Base-by-base conservation (phyloP, 2,329 filamentous ascomycete genomes). In the Dactylellina cionopaga region DNA sequence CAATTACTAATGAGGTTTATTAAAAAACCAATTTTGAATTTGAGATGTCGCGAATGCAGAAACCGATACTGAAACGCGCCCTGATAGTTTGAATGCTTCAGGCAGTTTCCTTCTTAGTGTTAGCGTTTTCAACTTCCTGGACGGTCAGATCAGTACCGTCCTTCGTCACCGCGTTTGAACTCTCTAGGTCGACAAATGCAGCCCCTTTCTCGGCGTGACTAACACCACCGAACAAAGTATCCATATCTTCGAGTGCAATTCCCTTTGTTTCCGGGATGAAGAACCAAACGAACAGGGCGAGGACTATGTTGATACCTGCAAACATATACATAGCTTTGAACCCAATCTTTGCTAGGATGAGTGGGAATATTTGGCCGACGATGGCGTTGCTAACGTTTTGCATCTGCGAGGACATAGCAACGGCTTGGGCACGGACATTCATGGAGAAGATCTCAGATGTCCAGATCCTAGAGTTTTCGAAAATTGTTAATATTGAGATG, bases 391-490 rank as follows among this genome's bases (percentile, higher is more conserved):
- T 47, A n/a, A 68, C 54, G 11, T 56, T 56, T 25, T 68, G 63
- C 63, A 68, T 83, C 66, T 74, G 83, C 39, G 82, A 82, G 39
- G 84, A 87, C 88, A 90, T 90, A 62, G 87, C 88, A 11, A 90
- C 87, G 33, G 88, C 88, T 78, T 90, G 88, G 3, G 88, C 87
- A 66, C 88, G 87, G n/a, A 90, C 86, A 79, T 90, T 90, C 85
- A 89, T 88, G 59, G 84, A 87, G 82, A 90, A 90, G 69, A 90
- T 82, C 75, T 90, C 88, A 1, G 87, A 84, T 0, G 88, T 90
- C 85, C 86, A 90, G 78, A 90, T 90, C 88, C 88, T 65, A 35
- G 11, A 54, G 7, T 17, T 9, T 10, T 24, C 0, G 11, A 5
- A 25, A 43, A 25, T 5, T 9, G 22, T 62, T 33, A 58, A 17